Evolutionary conservation across 352 stramenopile genomes (phyloP).

Genomic region (Phytopythium litorale): DNA sequence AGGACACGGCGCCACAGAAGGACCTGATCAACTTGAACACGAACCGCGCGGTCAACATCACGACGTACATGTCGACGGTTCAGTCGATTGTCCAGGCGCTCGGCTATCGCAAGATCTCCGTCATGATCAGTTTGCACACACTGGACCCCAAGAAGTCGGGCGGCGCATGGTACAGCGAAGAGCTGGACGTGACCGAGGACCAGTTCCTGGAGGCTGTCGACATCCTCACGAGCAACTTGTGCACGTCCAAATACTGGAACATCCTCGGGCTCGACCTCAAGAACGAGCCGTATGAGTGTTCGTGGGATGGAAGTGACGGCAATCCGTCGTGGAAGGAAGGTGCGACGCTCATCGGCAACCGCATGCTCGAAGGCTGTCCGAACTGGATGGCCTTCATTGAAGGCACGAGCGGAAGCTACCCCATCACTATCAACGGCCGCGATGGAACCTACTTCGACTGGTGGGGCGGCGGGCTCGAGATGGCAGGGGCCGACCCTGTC

Average conservation of each 20-base stretch:
- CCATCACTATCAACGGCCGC: constrained; percentile 31
- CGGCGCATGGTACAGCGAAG: constrained; percentile 53
- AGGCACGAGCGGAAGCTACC: constrained; percentile 47
- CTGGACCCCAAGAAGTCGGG: constrained; percentile 36
- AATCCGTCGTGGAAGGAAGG: constrained; percentile 53
- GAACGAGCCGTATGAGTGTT: constrained; percentile 62
- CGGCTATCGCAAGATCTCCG: constrained; percentile 55
- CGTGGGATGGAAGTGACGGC: constrained; percentile 29
- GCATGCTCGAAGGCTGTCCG: constrained; percentile 55
- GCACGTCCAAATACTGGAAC: constrained; percentile 58
- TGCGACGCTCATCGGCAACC: constrained; percentile 52
- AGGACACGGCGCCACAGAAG: constrained; percentile 36
- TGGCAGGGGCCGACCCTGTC: constrained; percentile 35
- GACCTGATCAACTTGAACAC: constrained; percentile 57
- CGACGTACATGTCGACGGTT: constrained; percentile 59
- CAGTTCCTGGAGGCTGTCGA: constrained; percentile 54
- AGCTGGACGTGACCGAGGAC: constrained; percentile 44
- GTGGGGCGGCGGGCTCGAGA: constrained; percentile 56
- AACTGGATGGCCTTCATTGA: constrained; percentile 73
- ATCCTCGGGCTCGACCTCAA: constrained; percentile 68
- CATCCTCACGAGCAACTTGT: constrained; percentile 54
- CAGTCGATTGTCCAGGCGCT: constrained; percentile 53
- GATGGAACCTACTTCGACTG: constrained; percentile 57
- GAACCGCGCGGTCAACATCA: constrained; percentile 68
- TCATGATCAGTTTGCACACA: constrained; percentile 74